Conservation (phyloP, 331 rosid genomes). For the Arachis monticola region DNA sequence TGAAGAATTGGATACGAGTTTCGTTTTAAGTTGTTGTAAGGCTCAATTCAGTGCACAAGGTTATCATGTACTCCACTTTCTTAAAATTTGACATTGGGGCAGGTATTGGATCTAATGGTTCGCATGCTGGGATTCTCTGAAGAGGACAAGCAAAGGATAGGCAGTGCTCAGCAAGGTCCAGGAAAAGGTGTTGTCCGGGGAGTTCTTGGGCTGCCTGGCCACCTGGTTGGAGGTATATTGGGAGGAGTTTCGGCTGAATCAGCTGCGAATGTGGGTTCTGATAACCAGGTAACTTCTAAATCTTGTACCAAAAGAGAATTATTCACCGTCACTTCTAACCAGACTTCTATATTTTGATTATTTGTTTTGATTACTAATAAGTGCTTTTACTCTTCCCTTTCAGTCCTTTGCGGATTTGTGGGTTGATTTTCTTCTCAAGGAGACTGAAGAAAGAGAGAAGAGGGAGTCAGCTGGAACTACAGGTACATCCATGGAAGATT, state of each 20-base stretch:
- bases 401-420: slow-evolving; percentile 99
- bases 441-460: slow-evolving; percentile 84
- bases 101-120: slow-evolving; percentile 98
- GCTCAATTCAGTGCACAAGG: not conserved
- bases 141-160: slow-evolving; percentile 94
- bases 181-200: slow-evolving; percentile 99
- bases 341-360: not conserved
- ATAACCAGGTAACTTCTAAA: slow-evolving; percentile 68
- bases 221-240: slow-evolving; percentile 93
- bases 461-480: slow-evolving; percentile 60
- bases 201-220: slow-evolving; percentile 91
- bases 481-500: slow-evolving; percentile 51
- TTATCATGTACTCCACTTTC: slow-evolving; percentile 22
- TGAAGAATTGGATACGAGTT: not conserved
- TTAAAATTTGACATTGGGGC: slow-evolving; percentile 26
- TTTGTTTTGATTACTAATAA: slow-evolving; percentile 11
- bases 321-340: not conserved
- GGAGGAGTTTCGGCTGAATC: slow-evolving; percentile 72
- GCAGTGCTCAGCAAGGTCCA: slow-evolving; percentile 79
- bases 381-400: slow-evolving; percentile 16
- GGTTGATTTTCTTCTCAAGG: slow-evolving; percentile 99
- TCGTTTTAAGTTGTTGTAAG: slow-evolving; percentile 10
- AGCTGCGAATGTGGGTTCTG: slow-evolving; percentile 60
- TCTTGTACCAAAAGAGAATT: not conserved
- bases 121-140: slow-evolving; percentile 94